Percentiles rank a stretch among this genome's conserved stretches.
These are phyloP conservation scores for Usnea hakonensis DNA, from an alignment of 495 filamentous ascomycete genomes.

Conservation along the genomic window DNA sequence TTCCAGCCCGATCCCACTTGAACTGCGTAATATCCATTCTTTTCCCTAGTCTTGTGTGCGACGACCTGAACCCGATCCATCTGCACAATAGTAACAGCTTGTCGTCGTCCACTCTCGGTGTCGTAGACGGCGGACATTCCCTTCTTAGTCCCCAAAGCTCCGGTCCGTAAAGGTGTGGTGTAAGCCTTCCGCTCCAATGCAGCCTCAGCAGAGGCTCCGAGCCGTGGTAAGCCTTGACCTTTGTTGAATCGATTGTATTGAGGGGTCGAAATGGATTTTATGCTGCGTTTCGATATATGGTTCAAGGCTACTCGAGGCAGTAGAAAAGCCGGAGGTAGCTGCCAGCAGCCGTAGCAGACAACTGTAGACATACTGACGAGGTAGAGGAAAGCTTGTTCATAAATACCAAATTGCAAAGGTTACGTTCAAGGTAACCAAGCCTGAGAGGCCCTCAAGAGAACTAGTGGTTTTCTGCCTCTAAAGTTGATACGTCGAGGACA, in stretches of 20 bases:
- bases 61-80: slow-evolving; percentile 86
- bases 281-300: slow-evolving; percentile 27
- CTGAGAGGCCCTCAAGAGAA: no score
- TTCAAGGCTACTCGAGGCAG: slow-evolving; percentile 18
- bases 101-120: slow-evolving; percentile 62
- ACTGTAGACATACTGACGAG: slow-evolving; percentile 6
- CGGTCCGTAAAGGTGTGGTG: slow-evolving; percentile 72
- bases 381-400: neutral
- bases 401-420: neutral
- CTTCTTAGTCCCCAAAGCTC: slow-evolving; percentile 78
- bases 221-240: slow-evolving; percentile 41
- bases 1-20: slow-evolving; percentile 81
- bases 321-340: slow-evolving; percentile 21
- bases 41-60: slow-evolving; percentile 67
- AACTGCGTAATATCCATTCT: slow-evolving; percentile 86
- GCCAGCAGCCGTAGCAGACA: slow-evolving; percentile 12
- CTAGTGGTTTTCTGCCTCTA: no score
- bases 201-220: slow-evolving; percentile 65
- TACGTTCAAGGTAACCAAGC: no score
- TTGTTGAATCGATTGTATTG: slow-evolving; percentile 42
- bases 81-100: slow-evolving; percentile 86
- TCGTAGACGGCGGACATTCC: slow-evolving; percentile 92
- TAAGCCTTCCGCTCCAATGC: slow-evolving; percentile 70
- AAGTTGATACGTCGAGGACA: neutral
- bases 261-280: slow-evolving; percentile 43